Conservation (phyloP, 352 stramenopile genomes). For the Paralagenidium karlingii region DNA sequence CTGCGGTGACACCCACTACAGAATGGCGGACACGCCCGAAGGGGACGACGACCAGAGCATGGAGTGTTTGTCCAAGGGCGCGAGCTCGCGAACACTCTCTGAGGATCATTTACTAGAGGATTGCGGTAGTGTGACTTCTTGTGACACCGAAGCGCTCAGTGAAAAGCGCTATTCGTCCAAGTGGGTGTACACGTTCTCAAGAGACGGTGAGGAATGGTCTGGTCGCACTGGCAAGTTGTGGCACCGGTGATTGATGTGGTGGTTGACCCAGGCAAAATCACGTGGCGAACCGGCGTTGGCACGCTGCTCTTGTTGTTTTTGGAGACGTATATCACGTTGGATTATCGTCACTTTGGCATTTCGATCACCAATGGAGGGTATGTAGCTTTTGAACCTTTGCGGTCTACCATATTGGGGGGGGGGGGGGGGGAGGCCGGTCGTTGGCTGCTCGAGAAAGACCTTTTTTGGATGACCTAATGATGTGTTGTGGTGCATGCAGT, state of each 20-base stretch:
- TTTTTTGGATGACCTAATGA: neutral
- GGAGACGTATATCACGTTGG: slow-evolving; percentile 77
- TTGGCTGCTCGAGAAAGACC: too few species aligned
- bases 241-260: neutral
- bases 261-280: slow-evolving; percentile 13
- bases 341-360: slow-evolving; percentile 71
- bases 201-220: slow-evolving; percentile 13
- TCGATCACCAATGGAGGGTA: slow-evolving; percentile 62
- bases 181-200: slow-evolving; percentile 57
- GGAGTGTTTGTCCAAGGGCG: too few species aligned
- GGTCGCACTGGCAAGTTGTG: neutral
- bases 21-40: neutral
- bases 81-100: too few species aligned
- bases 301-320: slow-evolving; percentile 66
- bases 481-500: slow-evolving; percentile 11
- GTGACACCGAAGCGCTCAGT: too few species aligned
- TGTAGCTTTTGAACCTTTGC: too few species aligned
- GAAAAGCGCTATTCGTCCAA: too few species aligned
- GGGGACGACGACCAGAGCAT: too few species aligned
- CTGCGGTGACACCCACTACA: slow-evolving; percentile 53
- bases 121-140: too few species aligned
- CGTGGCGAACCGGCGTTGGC: slow-evolving; percentile 59
- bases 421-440: too few species aligned
- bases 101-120: too few species aligned
- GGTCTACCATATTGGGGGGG: too few species aligned